These are phyloP conservation scores for Colletotrichum tofieldiae DNA, from an alignment of 2,329 filamentous ascomycete genomes.

Conservation along the genomic window DNA sequence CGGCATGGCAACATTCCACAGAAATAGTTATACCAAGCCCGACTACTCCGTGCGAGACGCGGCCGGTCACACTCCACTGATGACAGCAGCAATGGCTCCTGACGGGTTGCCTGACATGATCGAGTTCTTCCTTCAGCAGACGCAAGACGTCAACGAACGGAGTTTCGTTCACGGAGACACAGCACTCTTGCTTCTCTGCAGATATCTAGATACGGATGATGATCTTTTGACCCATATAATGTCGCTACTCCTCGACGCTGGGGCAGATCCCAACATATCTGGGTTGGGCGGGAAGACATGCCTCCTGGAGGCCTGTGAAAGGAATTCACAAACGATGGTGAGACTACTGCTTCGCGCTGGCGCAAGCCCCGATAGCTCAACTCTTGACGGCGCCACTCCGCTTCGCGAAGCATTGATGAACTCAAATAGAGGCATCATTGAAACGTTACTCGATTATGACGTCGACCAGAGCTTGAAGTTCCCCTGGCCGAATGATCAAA, in stretches of 20 bases:
- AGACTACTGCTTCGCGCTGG: conserved; percentile 39
- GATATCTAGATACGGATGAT: conserved; percentile 18
- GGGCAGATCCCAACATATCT: conserved; percentile 40
- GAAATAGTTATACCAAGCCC: background rate
- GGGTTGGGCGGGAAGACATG: conserved; percentile 36
- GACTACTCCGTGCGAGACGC: background rate
- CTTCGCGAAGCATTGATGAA: conserved; percentile 26
- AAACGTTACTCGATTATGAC: conserved; percentile 8
- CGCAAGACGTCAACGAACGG: conserved; percentile 39
- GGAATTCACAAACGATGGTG: conserved; percentile 28
- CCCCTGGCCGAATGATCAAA: background rate
- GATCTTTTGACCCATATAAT: conserved; percentile 24
- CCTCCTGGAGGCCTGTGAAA: conserved; percentile 38
- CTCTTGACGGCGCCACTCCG: conserved; percentile 29
- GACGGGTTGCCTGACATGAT: conserved; percentile 38
- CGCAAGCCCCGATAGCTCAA: conserved; percentile 40
- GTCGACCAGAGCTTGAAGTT: conserved; percentile 28
- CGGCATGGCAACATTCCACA: background rate
- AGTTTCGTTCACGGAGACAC: conserved; percentile 24
- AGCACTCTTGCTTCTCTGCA: conserved; percentile 36
- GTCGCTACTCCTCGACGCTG: conserved; percentile 37
- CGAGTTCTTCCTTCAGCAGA: conserved; percentile 38
- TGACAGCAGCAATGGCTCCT: conserved; percentile 40
- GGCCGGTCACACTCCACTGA: conserved; percentile 36
- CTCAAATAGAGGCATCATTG: background rate